Base-by-base conservation (phyloP, 345 rosid species). In the Lepidium didymum region DNA sequence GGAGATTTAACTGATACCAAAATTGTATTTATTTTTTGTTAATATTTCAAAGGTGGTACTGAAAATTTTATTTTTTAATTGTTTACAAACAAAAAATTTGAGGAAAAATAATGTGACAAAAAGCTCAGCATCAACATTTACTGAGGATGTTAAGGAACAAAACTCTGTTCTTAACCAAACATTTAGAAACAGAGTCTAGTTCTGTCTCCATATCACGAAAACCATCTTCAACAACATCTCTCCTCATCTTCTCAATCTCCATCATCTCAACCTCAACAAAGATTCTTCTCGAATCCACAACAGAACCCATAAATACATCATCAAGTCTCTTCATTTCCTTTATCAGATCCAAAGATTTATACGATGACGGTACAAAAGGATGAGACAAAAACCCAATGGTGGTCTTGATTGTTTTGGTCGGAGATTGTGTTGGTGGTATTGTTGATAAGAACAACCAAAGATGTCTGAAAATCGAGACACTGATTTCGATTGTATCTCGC, bases 91-190 rank as follows among this genome's bases (percentile, higher is more conserved):
- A 64, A 52, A 41, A 52, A 43, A 19, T 14, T 15, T 31, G 44
- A 51, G 41, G 59, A 18, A 42, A 69, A 37, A 49, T 16, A 23
- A 59, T 60, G 10, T 69, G 59, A 23, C 47, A 62, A 54, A 59
- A 62, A 45, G 2, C 10, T 54, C 2, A 15, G 56, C 64, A 7
- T 37, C 41, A 72, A 56, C 44, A 47, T 36, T 72, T 56, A 56
- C 84, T 69, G 52, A 81, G 74, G 10, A 81, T 79, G 51, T 83
- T 80, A 33, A 82, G 86, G 45, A 82, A 69, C 74, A 72, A 58
- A 38, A 85, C 82, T 56, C 84, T 81, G 19, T 68, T 79, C 44
- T 74, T 77, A 10, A 78, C 69, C 8, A 83, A 67, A 36, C 82
- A 70, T 69, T 63, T 75, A 34, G 77, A 81, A 70, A 83, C 46